Evolutionary conservation across 2,329 filamentous ascomycete genomes (phyloP).

Genomic region (Xylaria hypoxylon): DNA sequence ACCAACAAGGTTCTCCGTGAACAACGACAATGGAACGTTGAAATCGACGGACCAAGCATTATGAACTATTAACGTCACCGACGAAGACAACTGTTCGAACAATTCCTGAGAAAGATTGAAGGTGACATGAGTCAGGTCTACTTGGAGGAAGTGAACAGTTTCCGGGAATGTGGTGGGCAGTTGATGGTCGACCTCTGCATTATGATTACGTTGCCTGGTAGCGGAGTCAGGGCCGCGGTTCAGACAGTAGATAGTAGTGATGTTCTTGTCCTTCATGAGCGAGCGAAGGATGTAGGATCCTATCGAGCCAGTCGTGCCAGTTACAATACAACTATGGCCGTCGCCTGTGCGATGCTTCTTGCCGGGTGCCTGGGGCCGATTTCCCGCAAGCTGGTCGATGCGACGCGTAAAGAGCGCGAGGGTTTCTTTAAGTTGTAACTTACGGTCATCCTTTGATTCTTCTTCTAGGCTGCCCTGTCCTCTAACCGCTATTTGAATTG

Average conservation of each 20-base stretch:
- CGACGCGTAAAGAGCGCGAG: no score
- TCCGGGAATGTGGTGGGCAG: slow-evolving; percentile 17
- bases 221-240: slow-evolving; percentile 31
- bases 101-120: slow-evolving; percentile 18
- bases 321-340: slow-evolving; percentile 24
- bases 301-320: slow-evolving; percentile 34
- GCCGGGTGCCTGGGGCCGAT: no score
- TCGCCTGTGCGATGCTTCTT: not conserved
- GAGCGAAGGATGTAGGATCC: slow-evolving; percentile 33
- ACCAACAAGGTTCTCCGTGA: slow-evolving; percentile 24
- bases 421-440: no score
- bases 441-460: no score
- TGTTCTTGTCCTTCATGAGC: no score
- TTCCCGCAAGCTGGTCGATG: no score
- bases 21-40: slow-evolving; percentile 32
- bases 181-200: slow-evolving; percentile 13
- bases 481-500: slow-evolving; percentile 18
- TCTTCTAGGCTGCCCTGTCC: no score
- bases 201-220: slow-evolving; percentile 22
- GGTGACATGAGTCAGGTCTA: slow-evolving; percentile 14
- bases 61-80: slow-evolving; percentile 33
- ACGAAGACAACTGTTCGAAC: slow-evolving; percentile 18
- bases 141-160: slow-evolving; percentile 30
- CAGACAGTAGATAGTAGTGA: no score
- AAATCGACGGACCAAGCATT: slow-evolving; percentile 38